A percentile compares a stretch with the other conserved stretches of the same genome.
phyloP scores from a whole-genome alignment of 2,329 filamentous ascomycete species.

The Colletotrichum somersetense region DNA sequence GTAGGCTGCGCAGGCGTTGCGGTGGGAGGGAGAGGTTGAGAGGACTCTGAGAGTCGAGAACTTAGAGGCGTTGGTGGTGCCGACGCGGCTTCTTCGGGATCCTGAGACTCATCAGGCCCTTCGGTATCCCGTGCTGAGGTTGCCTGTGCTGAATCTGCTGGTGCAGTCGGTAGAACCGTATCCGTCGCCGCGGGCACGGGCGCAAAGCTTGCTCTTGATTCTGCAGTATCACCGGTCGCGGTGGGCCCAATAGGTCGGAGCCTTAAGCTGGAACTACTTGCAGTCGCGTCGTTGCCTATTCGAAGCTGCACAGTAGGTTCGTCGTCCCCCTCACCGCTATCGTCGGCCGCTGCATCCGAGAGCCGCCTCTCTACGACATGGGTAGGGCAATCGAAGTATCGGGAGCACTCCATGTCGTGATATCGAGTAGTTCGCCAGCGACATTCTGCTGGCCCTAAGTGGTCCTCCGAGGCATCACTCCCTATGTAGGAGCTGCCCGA shows the following conservation, averaged over 20 bases:
- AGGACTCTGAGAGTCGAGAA: conserved; percentile 35
- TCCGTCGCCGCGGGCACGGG: conserved; percentile 38
- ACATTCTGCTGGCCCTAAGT: conserved; percentile 47
- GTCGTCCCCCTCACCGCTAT: conserved; percentile 23
- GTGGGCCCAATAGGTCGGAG: conserved; percentile 2
- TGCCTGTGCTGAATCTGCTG: conserved; percentile 35
- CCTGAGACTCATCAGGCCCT: conserved; percentile 38
- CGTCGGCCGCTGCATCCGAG: conserved; percentile 48
- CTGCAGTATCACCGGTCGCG: conserved; percentile 9
- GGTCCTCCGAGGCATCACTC: conserved; percentile 48
- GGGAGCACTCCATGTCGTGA: conserved; percentile 59
- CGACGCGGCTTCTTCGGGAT: conserved; percentile 39
- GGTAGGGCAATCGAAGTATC: conserved; percentile 63
- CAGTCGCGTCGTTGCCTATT: conserved; percentile 11
- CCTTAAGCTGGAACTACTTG: conserved; percentile 5
- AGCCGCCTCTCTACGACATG: conserved; percentile 57
- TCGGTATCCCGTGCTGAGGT: conserved; percentile 36
- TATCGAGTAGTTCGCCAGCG: conserved; percentile 55
- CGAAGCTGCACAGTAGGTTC: conserved; percentile 21
- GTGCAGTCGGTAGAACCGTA: conserved; percentile 19
- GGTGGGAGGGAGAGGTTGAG: conserved; percentile 38
- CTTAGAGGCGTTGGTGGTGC: conserved; percentile 35
- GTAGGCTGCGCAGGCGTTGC: conserved; percentile 37
- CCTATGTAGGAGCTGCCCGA: conserved; percentile 56
- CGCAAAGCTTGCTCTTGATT: conserved; percentile 37